phyloP scores from a whole-genome alignment of 2,329 filamentous ascomycete genomes.

The Drechslera avenae region DNA sequence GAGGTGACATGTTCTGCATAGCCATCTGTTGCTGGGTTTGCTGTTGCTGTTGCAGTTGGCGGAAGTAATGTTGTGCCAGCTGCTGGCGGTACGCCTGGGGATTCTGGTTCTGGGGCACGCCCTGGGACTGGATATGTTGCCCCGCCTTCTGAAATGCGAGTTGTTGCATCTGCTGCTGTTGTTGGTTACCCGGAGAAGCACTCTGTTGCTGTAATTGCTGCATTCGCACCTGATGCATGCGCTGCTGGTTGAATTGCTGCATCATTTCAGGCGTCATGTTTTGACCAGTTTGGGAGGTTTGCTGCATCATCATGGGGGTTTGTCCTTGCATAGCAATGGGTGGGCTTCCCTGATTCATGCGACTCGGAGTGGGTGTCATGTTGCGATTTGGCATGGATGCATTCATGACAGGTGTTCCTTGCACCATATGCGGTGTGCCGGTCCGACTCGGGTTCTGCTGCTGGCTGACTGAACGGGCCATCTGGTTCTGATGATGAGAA shows the following conservation, averaged over 20 bases:
- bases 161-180: conserved; percentile 38
- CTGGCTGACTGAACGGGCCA: conserved; percentile 47
- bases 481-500: conserved; percentile 46
- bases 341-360: conserved; percentile 47
- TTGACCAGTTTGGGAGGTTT: conserved; percentile 38
- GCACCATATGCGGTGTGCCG: conserved; percentile 47
- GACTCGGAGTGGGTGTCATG: conserved; percentile 47
- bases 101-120: conserved; percentile 38
- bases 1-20: conserved; percentile 33
- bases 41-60: conserved; percentile 34
- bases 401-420: conserved; percentile 48
- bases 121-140: conserved; percentile 41
- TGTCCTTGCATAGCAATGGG: conserved; percentile 40
- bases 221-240: conserved; percentile 33
- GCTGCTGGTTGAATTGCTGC: conserved; percentile 37
- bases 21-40: conserved; percentile 36
- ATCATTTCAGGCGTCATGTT: conserved; percentile 45
- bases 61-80: conserved; percentile 34
- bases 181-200: conserved; percentile 27
- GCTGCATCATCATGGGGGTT: conserved; percentile 46
- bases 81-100: conserved; percentile 32
- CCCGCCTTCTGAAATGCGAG: conserved; percentile 40
- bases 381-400: conserved; percentile 45
- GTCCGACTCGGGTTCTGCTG: conserved; percentile 48
- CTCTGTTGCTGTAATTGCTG: conserved; percentile 37